Conservation (phyloP, 208 protist species). For the Strigomonas culicis region DNA sequence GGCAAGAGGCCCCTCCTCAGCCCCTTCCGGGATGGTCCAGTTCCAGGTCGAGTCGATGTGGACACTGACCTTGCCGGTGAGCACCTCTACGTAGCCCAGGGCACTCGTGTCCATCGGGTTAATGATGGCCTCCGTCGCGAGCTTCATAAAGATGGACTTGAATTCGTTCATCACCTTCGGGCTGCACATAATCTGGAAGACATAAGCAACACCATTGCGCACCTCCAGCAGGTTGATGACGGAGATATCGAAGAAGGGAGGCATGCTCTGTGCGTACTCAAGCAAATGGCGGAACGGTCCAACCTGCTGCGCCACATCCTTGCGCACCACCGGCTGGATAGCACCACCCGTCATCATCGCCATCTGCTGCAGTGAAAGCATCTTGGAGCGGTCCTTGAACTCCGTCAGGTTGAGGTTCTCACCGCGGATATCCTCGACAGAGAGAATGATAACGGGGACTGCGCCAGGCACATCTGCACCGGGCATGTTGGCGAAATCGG, state of each 20-base stretch:
- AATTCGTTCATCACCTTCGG: conserved; percentile 56
- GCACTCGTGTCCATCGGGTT: conserved; percentile 32
- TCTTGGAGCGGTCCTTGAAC: conserved; percentile 77
- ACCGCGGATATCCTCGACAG: conserved; percentile 66
- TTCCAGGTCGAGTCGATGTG: conserved; percentile 57
- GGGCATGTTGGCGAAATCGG: conserved; percentile 40
- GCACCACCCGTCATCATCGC: conserved; percentile 73
- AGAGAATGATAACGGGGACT: conserved; percentile 66
- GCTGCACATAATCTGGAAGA: conserved; percentile 80
- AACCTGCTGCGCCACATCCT: conserved; percentile 33
- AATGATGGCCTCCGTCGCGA: conserved; percentile 44
- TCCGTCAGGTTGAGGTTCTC: conserved; percentile 69
- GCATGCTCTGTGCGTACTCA: conserved; percentile 64
- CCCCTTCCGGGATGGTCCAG: conserved; percentile 27
- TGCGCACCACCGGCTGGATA: conserved; percentile 55
- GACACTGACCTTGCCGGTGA: conserved; percentile 39
- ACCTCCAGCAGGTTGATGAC: conserved; percentile 76
- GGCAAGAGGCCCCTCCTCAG: conserved; percentile 15
- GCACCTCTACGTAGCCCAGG: conserved; percentile 43
- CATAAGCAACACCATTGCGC: conserved; percentile 63
- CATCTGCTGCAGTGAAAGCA: conserved; percentile 71
- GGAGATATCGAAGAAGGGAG: conserved; percentile 60
- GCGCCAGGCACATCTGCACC: conserved; percentile 35
- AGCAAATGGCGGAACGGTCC: conserved; percentile 62
- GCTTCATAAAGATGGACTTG: conserved; percentile 55